Percentiles rank a stretch among this genome's conserved stretches.
phyloP scores from a whole-genome alignment of 1,284 basidiomycete species.

The Sphaerobolus stellatus region DNA sequence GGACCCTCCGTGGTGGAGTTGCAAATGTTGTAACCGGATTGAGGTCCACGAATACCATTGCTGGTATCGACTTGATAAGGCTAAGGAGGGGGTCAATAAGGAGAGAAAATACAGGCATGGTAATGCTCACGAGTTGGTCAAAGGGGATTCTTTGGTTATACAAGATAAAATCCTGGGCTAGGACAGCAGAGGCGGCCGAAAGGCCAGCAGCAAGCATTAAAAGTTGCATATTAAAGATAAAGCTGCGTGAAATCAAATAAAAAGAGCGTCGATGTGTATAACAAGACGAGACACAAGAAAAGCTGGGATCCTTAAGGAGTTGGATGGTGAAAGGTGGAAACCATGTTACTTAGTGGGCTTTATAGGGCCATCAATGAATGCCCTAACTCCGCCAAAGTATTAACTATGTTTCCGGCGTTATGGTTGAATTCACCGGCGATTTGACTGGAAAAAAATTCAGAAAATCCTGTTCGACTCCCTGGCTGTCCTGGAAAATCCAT shows the following conservation, averaged over 20 bases:
- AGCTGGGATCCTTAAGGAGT: background rate
- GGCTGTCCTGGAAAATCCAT: too few species aligned
- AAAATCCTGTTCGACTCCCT: too few species aligned
- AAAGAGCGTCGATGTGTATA: background rate
- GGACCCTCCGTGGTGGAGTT: conserved; percentile 49
- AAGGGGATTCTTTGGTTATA: conserved; percentile 50
- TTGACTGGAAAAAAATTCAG: too few species aligned
- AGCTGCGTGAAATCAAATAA: background rate
- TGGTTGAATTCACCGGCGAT: too few species aligned
- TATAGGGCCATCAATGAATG: background rate
- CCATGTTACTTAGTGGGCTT: background rate
- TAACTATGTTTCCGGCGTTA: too few species aligned
- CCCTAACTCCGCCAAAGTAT: background rate
- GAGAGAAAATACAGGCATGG: background rate
- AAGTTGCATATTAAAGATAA: background rate
- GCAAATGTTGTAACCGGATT: conserved; percentile 45
- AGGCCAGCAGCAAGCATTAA: conserved; percentile 24
- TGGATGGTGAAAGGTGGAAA: background rate
- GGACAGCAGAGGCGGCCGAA: conserved; percentile 36
- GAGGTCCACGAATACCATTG: conserved; percentile 33
- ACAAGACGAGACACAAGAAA: background rate
- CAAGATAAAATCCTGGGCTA: conserved; percentile 48
- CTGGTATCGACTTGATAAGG: conserved; percentile 18
- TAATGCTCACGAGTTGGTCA: conserved; percentile 42
- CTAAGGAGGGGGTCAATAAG: background rate